These are phyloP conservation scores for Vigna unguiculata DNA, from an alignment of 306 rosid species.

Conservation along the genomic window DNA sequence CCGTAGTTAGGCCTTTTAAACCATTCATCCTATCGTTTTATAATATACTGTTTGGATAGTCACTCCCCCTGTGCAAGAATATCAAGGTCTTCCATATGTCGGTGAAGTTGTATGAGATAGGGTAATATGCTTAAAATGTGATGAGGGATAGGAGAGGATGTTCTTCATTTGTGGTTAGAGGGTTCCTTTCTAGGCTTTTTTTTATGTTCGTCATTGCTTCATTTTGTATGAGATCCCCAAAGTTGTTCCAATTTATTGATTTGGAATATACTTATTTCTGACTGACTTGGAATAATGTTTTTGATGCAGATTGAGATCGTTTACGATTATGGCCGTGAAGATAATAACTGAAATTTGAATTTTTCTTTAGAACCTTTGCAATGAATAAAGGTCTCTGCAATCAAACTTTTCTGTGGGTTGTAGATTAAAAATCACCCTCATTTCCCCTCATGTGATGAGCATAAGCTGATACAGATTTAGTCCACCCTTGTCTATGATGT, in stretches of 20 bases:
- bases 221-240: background rate
- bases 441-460: conserved; percentile 2
- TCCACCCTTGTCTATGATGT: conserved; percentile 39
- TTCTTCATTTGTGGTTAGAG: conserved; percentile 8
- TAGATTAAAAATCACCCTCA: conserved; percentile 27
- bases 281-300: conserved; percentile 37
- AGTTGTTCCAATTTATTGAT: conserved; percentile 7
- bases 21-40: conserved; percentile 17
- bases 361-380: conserved; percentile 37
- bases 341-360: conserved; percentile 59
- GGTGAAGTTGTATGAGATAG: background rate
- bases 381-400: conserved; percentile 68
- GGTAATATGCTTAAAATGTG: background rate
- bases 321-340: conserved; percentile 88
- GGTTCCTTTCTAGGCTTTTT: conserved; percentile 14
- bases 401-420: conserved; percentile 36
- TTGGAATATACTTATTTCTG: conserved; percentile 39
- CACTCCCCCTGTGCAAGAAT: conserved; percentile 2
- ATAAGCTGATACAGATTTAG: conserved; percentile 48
- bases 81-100: background rate
- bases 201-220: background rate
- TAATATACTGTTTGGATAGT: background rate
- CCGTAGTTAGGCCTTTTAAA: background rate
- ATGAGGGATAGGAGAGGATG: background rate
- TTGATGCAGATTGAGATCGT: conserved; percentile 78